A percentile compares a stretch with the other conserved stretches of the same genome.
These are phyloP conservation scores for Pleurotus ostreatus DNA, from an alignment of 768 basidiomycete genomes.

Conservation along the genomic window DNA sequence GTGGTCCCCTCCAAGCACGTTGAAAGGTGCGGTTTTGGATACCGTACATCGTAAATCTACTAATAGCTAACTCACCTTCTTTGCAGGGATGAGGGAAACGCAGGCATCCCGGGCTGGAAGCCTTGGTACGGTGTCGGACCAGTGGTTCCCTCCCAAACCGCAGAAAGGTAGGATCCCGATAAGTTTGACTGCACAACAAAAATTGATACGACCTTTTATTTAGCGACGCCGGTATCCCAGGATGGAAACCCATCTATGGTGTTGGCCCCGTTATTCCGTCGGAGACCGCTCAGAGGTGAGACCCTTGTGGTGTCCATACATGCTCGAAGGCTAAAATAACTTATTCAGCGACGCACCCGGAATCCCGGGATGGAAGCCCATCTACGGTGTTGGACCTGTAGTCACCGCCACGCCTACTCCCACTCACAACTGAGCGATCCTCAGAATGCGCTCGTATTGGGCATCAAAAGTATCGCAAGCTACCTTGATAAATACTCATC, in stretches of 20 bases:
- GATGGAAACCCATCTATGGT: neutral
- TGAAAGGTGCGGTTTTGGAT: neutral
- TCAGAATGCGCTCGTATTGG: no score
- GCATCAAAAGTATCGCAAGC: no score
- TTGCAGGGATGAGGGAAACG: neutral
- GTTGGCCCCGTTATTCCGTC: neutral
- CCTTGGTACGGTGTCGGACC: neutral
- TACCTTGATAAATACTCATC: no score
- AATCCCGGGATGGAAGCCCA: neutral
- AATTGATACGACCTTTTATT: no score
- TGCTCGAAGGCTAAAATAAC: neutral
- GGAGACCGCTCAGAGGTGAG: neutral
- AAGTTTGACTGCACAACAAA: no score
- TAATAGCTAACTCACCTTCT: neutral
- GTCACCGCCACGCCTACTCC: neutral
- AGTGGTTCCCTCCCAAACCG: neutral
- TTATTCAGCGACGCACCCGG: neutral
- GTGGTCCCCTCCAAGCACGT: neutral
- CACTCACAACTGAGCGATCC: no score
- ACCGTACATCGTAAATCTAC: neutral
- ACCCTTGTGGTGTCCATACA: neutral
- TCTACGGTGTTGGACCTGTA: neutral
- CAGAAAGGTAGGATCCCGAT: neutral
- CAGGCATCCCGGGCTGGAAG: neutral
- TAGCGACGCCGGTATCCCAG: neutral